Evolutionary conservation across 768 basidiomycete species (phyloP).

Genomic region (Tricholoma flavovirens): DNA sequence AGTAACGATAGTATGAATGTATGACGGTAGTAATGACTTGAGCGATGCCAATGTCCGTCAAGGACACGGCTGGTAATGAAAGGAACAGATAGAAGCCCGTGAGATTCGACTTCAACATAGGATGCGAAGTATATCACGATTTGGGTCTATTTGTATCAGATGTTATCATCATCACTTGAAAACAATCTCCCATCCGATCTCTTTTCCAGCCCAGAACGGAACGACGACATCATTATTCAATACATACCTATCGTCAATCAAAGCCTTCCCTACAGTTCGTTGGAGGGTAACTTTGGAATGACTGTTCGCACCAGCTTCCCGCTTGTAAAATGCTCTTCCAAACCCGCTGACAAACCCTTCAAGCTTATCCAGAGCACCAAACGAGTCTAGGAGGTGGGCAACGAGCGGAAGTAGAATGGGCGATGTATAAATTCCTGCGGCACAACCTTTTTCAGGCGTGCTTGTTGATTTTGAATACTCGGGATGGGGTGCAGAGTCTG

Average conservation of each 20-base stretch:
- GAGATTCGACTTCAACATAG: too few relatives aligned
- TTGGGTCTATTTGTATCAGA: background rate
- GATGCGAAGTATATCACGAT: constrained; percentile 1
- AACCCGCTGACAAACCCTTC: constrained; percentile 72
- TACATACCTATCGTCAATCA: constrained; percentile 45
- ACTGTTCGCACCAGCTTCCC: constrained; percentile 21
- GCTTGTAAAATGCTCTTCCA: constrained; percentile 78
- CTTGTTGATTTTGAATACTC: constrained; percentile 61
- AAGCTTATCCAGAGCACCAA: constrained; percentile 78
- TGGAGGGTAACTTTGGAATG: constrained; percentile 38
- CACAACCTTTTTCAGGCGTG: constrained; percentile 69
- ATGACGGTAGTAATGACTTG: background rate
- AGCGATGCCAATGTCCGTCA: constrained; percentile 9
- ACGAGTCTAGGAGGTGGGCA: constrained; percentile 83
- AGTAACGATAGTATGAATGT: background rate
- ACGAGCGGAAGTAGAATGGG: constrained; percentile 87
- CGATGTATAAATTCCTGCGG: constrained; percentile 95
- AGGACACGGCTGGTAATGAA: constrained; percentile 6
- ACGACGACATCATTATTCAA: constrained; percentile 50
- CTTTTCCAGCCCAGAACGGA: constrained; percentile 86
- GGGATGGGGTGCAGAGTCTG: constrained; percentile 94
- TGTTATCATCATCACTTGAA: background rate
- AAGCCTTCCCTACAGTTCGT: constrained; percentile 29
- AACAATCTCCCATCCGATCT: constrained; percentile 66
- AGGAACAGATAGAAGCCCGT: background rate